Evolutionary conservation across 768 basidiomycete genomes (phyloP), one percentile per base, ranked within the genome.

Genomic region (Solioccasus polychromus): DNA sequence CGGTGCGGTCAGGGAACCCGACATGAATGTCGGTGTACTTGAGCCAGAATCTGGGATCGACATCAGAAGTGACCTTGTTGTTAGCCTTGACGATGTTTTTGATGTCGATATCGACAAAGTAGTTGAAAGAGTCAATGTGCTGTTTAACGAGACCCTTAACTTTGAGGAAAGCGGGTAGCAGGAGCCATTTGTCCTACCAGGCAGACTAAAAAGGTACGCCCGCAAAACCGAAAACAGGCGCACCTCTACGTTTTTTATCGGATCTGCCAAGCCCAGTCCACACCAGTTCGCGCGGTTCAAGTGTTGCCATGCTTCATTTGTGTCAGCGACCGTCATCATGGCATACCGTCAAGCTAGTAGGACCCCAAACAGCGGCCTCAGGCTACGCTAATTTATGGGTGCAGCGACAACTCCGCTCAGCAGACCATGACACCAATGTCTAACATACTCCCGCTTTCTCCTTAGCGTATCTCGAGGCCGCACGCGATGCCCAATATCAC

Each of bases 91-190:
- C 83, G 58, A 99, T 96, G 57, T 93, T 95, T 67, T 93, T 94
- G 63, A 99, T 88, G 62, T 98, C 96, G 34, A 88, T 85, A 57
- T 97, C 90, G 61, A 97, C 92, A 61, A 99, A 98, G 68, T 95
- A 94, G 71, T 97, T 97, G 82, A 92, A 98, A 8, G 92, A 96
- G 67, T 97, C 96, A 55, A 97, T 89, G 63, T 99, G 96, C 63
- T 98, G 96, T 71, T 98, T 98, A 50, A 99, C 96, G 12, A 99
- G 83, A 48, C 96, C 96, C 60, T 99, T 99, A 50, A 96, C 91
- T 69, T 94, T 88, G 41, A 99, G 75, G 60, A 98, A 99, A 9
- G 94, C 95, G 2, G 96, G 96, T 3, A 99, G 73, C 9, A 99
- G 72, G 17, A 96, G 80, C 96, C 96, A 99, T 83, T 99, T 99